Evolutionary conservation across 2,329 filamentous ascomycete genomes (phyloP).

Genomic region (Zymoseptoria tritici): DNA sequence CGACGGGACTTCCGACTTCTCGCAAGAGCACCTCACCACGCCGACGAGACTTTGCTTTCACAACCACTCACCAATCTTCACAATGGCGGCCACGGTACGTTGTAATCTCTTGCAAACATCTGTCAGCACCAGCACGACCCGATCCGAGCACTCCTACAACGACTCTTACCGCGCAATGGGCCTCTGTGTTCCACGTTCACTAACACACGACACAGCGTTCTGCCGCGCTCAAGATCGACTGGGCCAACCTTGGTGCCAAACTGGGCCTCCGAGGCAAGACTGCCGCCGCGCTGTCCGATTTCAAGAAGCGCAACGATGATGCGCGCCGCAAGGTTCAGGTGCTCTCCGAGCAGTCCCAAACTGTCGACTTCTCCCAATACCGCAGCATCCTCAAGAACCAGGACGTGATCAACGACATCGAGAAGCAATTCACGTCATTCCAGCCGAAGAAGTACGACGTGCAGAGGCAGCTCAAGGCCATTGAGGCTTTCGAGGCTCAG

Average conservation of each 20-base stretch:
- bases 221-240: conserved; percentile 98
- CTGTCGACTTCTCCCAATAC: conserved; percentile 91
- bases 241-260: conserved; percentile 87
- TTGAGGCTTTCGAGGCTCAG: conserved; percentile 95
- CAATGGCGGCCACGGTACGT: conserved; percentile 29
- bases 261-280: conserved; percentile 96
- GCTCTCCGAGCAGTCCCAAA: conserved; percentile 75
- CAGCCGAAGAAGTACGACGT: conserved; percentile 93
- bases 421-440: conserved; percentile 88
- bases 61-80: conserved; percentile 8
- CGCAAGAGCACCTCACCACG: background rate
- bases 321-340: conserved; percentile 85
- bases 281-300: conserved; percentile 79
- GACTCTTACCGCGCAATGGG: background rate
- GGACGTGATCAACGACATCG: conserved; percentile 90
- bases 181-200: conserved; percentile 2
- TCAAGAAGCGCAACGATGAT: conserved; percentile 99
- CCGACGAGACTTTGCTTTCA: background rate
- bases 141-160: background rate
- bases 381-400: conserved; percentile 90
- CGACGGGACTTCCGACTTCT: background rate
- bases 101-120: background rate
- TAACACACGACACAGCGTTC: conserved; percentile 60
- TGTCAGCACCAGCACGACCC: background rate
- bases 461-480: conserved; percentile 88